Evolutionary conservation across 2,329 filamentous ascomycete genomes (phyloP), one percentile per base, ranked within the genome.

Genomic region (Nemania sp.): DNA sequence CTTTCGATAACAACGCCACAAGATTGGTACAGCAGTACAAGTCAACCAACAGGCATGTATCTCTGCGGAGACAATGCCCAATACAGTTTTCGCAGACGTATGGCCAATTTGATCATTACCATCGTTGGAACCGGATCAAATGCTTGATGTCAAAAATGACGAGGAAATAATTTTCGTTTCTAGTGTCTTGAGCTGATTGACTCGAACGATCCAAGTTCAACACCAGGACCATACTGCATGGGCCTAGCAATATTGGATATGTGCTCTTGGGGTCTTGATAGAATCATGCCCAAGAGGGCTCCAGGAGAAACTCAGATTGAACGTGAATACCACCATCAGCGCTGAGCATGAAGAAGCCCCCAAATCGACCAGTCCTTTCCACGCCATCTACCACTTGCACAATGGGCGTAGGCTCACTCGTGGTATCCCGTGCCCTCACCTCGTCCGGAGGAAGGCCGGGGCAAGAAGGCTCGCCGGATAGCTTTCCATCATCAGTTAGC

Each of bases 371-470:
- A 8, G 55, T 49, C 15, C 57, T 56, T 43, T 73, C 65, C 20
- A 43, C 59, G 1, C 74, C 73, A 7, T 67, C 56, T 7, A 67
- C 67, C 13, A 61, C 55, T 32, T 70, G 67, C 13, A 67, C n/a
- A 10, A 59, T 45, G 3, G 64, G 55, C 7, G 68, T 38, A 7
- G 70, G 70, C n/a, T 71, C 62, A 11, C 66, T 73, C 3, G 69
- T 68, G 15, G 70, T 68, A 47, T 77, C 76, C 22, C 73, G 71
- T 54, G 77, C 63, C 32, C 77, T 74, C 52, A 62, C 68, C 51
- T 73, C 75, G 41, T 78, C 77, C 2, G 73, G 68, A 0, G 77
- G 77, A 2, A 75, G 51, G 15, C 67, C 73, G 0, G 74, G 70
- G 59, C 74, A 76, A 5, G 41, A 43, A 8, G 73, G 67, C 3